These are phyloP conservation scores for Candida sanyiensis DNA, from an alignment of 805 yeast species.

Conservation along the genomic window DNA sequence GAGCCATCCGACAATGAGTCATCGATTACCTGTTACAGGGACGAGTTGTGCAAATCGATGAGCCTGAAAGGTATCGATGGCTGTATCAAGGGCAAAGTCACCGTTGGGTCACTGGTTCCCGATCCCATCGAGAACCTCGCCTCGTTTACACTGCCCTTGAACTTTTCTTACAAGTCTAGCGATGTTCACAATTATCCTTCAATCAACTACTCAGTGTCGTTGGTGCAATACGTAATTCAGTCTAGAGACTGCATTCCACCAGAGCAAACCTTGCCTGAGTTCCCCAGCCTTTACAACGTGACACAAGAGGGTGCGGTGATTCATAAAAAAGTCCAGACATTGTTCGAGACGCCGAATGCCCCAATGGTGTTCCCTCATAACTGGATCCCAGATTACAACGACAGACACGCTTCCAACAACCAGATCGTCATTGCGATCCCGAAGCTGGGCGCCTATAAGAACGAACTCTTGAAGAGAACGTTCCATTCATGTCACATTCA, in stretches of 20 bases:
- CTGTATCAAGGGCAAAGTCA: conserved; percentile 8
- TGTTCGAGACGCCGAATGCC: conserved; percentile 1
- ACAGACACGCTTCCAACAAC: conserved; percentile 4
- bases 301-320: background rate
- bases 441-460: background rate
- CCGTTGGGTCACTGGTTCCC: conserved; percentile 12
- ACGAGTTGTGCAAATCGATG: conserved; percentile 12
- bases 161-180: conserved; percentile 11
- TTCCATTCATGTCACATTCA: conserved; percentile 22
- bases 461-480: conserved; percentile 12
- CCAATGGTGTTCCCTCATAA: background rate
- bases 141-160: conserved; percentile 8
- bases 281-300: background rate
- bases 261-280: background rate
- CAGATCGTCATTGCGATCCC: conserved; percentile 1
- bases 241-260: conserved; percentile 12
- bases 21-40: conserved; percentile 1
- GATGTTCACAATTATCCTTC: conserved; percentile 1
- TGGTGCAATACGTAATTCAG: conserved; percentile 15
- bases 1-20: conserved; percentile 6
- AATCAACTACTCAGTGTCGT: conserved; percentile 1
- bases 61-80: conserved; percentile 5
- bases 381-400: conserved; percentile 20
- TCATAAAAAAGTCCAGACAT: conserved; percentile 11
- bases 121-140: conserved; percentile 6